Percentiles rank a stretch among this genome's conserved stretches.
Evolutionary conservation across 192 early-diverging fungal species (phyloP).

Genomic region (Mortierella claussenii): DNA sequence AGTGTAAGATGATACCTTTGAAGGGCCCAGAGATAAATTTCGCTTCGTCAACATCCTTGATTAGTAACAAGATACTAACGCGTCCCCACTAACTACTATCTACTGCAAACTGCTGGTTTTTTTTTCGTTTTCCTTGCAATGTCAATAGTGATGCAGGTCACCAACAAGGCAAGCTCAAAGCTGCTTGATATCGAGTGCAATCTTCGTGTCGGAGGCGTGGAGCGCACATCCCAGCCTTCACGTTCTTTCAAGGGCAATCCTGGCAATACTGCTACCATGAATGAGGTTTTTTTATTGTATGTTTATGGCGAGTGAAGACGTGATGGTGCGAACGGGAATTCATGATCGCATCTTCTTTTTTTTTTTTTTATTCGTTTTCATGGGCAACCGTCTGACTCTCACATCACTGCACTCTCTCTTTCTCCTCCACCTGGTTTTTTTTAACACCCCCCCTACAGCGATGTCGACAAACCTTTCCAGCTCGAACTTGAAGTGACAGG

Average conservation of each 20-base stretch:
- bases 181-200: slow-evolving; percentile 44
- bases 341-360: neutral
- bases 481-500: slow-evolving; percentile 41
- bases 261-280: slow-evolving; percentile 48
- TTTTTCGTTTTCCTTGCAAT: neutral
- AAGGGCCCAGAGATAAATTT: too few relatives aligned
- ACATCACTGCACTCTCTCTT: too few relatives aligned
- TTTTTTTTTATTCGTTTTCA: neutral
- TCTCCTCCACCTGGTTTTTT: too few relatives aligned
- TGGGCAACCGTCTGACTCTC: too few relatives aligned
- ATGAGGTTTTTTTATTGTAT: slow-evolving; percentile 47
- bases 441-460: slow-evolving; percentile 9
- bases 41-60: too few relatives aligned
- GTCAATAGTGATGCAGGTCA: slow-evolving; percentile 41
- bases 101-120: neutral
- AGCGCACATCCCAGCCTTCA: slow-evolving; percentile 37
- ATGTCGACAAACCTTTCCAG: slow-evolving; percentile 39
- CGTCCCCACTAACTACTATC: too few relatives aligned
- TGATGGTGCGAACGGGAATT: neutral
- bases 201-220: slow-evolving; percentile 26
- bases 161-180: slow-evolving; percentile 38
- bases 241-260: slow-evolving; percentile 49
- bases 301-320: neutral
- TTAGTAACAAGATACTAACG: too few relatives aligned
- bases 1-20: too few relatives aligned